Percentiles rank a stretch among this genome's conserved stretches.
Evolutionary conservation across 352 stramenopile species (phyloP).

Genomic region (Saprolegnia parasitica): DNA sequence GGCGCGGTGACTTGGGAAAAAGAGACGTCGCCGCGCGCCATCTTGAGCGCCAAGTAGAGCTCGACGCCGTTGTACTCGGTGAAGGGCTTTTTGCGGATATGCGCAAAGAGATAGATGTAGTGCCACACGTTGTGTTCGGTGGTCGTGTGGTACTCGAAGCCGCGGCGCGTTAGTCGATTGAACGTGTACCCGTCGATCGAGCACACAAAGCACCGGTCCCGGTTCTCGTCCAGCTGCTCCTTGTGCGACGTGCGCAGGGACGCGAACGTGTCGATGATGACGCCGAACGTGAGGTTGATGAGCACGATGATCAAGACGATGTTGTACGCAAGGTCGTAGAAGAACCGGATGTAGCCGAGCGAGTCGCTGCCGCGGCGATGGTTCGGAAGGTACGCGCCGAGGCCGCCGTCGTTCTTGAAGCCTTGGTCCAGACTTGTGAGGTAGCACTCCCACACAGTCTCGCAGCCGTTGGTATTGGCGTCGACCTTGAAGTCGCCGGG

Average conservation of each 20-base stretch:
- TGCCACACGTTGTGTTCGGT: conserved; percentile 79
- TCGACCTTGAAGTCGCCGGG: conserved; percentile 53
- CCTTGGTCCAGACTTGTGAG: conserved; percentile 66
- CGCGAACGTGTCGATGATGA: conserved; percentile 80
- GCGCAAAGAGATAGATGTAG: conserved; percentile 74
- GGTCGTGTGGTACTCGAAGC: conserved; percentile 71
- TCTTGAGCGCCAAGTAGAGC: conserved; percentile 68
- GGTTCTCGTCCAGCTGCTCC: conserved; percentile 63
- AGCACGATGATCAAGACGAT: conserved; percentile 63
- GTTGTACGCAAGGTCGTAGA: conserved; percentile 67
- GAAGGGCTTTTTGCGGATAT: conserved; percentile 71
- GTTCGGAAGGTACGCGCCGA: conserved; percentile 45
- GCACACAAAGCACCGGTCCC: conserved; percentile 73
- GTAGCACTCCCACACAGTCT: conserved; percentile 69
- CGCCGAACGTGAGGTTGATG: conserved; percentile 71
- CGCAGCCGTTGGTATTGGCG: conserved; percentile 47
- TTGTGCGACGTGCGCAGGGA: conserved; percentile 59
- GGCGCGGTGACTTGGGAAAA: conserved; percentile 69
- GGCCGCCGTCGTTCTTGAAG: conserved; percentile 56
- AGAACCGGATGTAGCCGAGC: conserved; percentile 51
- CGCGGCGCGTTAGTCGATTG: conserved; percentile 54
- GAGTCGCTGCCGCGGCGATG: conserved; percentile 29
- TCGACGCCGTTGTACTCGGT: conserved; percentile 78
- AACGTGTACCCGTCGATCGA: conserved; percentile 77
- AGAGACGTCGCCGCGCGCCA: conserved; percentile 69